Percentiles rank a stretch among this genome's conserved stretches.
These are phyloP conservation scores for Turnera subulata DNA, from an alignment of 345 rosid genomes.

Conservation along the genomic window DNA sequence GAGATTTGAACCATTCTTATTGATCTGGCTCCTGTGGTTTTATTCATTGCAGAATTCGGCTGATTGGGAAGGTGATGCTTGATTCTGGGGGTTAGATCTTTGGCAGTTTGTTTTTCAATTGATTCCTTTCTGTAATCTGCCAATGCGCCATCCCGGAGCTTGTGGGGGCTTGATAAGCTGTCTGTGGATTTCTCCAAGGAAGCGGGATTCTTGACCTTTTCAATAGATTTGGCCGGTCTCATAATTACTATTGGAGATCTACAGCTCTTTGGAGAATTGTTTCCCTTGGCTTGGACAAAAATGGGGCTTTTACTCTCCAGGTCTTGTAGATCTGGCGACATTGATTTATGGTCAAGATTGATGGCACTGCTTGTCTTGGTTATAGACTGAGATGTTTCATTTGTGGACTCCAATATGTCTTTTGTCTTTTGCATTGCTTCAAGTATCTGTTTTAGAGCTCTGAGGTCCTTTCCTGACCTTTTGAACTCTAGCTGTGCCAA, in stretches of 20 bases:
- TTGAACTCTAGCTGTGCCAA: conserved; percentile 69
- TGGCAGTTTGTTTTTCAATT: conserved; percentile 34
- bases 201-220: conserved; percentile 26
- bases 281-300: conserved; percentile 36
- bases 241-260: conserved; percentile 48
- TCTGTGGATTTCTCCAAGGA: conserved; percentile 26
- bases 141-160: conserved; percentile 28
- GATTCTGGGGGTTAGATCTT: conserved; percentile 43
- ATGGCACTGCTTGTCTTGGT: conserved; percentile 20
- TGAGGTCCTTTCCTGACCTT: conserved; percentile 76
- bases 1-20: conserved; percentile 30
- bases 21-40: conserved; percentile 25
- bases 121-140: conserved; percentile 34
- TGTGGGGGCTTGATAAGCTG: conserved; percentile 29
- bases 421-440: conserved; percentile 77
- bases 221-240: conserved; percentile 45
- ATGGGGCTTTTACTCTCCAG: conserved; percentile 22
- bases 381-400: conserved; percentile 30
- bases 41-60: conserved; percentile 26
- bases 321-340: conserved; percentile 16
- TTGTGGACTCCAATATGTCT: conserved; percentile 33
- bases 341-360: conserved; percentile 30
- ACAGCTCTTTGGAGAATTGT: conserved; percentile 35
- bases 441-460: conserved; percentile 80
- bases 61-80: conserved; percentile 26